These are phyloP conservation scores for Thermomucor indicae-seudaticae DNA, from an alignment of 371 early-diverging fungal species.

Conservation along the genomic window DNA sequence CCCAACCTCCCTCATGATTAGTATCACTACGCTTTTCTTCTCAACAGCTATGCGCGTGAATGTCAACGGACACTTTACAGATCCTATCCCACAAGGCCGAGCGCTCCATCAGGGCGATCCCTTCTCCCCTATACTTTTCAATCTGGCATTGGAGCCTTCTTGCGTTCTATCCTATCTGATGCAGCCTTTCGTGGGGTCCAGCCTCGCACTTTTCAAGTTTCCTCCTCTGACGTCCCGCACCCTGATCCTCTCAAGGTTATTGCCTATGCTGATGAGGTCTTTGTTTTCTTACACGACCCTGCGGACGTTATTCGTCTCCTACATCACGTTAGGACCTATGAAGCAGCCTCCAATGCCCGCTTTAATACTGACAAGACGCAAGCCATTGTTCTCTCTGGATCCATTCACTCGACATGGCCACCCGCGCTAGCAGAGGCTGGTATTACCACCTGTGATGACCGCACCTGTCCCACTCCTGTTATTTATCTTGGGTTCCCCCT, in stretches of 20 bases:
- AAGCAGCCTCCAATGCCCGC: conserved; percentile 11
- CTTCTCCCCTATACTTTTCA: conserved; percentile 21
- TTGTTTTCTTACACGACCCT: conserved; percentile 7
- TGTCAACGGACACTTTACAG: conserved; percentile 16
- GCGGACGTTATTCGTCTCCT: conserved; percentile 2
- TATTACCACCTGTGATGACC: conserved; percentile 13
- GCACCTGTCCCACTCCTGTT: neutral
- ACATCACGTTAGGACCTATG: conserved; percentile 3
- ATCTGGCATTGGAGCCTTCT: conserved; percentile 25
- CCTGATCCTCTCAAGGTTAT: conserved; percentile 8
- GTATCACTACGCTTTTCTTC: conserved; percentile 12
- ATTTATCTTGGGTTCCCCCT: conserved; percentile 19
- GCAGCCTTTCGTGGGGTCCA: neutral
- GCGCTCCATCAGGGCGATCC: conserved; percentile 26
- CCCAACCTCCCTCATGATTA: neutral
- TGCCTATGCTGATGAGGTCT: conserved; percentile 17
- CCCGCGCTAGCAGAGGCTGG: neutral
- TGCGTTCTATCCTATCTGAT: conserved; percentile 4
- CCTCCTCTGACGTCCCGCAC: neutral
- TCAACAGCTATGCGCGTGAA: conserved; percentile 5
- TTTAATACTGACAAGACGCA: conserved; percentile 18
- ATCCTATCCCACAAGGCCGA: conserved; percentile 7
- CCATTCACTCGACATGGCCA: neutral
- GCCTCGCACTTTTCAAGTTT: neutral
- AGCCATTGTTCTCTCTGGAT: conserved; percentile 15